Evolutionary conservation across 139 green algal species (phyloP), one percentile per base, ranked within the genome.

Genomic region (Coccomyxa sp.): DNA sequence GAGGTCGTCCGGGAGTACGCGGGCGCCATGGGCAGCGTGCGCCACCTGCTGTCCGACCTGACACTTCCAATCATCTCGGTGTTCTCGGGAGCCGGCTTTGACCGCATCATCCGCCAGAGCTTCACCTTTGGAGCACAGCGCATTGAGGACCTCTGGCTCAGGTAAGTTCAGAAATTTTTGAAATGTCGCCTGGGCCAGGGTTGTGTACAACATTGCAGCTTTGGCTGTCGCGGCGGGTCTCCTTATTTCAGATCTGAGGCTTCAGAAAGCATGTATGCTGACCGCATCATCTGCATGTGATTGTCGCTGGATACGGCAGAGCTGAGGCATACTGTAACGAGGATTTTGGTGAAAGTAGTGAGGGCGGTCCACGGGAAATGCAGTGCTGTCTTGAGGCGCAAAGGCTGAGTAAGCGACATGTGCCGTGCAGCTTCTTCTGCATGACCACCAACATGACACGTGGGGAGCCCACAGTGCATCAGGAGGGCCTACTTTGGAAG

Each of bases 61-160:
- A 96, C 92, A 27, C 86, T 95, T 50, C 92, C 92, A 16, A 72
- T 95, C 58, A 86, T 93, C 54, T 88, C 80, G 7, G 68, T 96
- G 31, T 96, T 96, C 81, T 86, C 73, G 29, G 91, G 91, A 33
- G 68, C 75, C 4, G 83, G 78, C 4, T 91, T 96, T 73, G 87
- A 94, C 73, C 35, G 73, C 36, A 54, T 90, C 12, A 55, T 91
- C 10, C 71, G 74, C 50, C 84, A 86, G 68, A 79, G 72, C 36
- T 80, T 91, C 44, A 64, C 75, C 27, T 54, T 55, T 18, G 79
- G 85, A 31, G 70, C 78, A 29, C 68, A 82, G 50, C 73, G 83
- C 12, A 93, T 96, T 55, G 92, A 96, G 85, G 92, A 96, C 83
- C 79, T 95, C 69, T 96, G 92, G 90, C 87, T 95, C n/a, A 78